phyloP scores from a whole-genome alignment of 305 asterid species.

The Salvia sclarea region DNA sequence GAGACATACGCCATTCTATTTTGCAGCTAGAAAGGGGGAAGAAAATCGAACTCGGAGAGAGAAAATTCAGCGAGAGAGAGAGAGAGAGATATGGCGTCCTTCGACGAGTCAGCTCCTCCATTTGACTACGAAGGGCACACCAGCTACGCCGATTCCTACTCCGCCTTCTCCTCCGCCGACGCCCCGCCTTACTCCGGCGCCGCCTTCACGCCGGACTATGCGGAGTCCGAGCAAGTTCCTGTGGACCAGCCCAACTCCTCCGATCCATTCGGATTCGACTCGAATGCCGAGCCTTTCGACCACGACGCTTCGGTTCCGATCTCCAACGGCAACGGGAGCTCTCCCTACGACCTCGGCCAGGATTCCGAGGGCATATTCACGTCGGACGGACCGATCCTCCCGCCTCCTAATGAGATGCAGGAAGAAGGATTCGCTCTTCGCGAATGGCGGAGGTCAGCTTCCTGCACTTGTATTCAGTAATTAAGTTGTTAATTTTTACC shows the following conservation, averaged over 20 bases:
- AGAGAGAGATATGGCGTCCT: constrained; percentile 55
- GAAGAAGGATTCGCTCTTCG: constrained; percentile 73
- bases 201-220: constrained; percentile 49
- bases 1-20: constrained; percentile 8
- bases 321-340: constrained; percentile 70
- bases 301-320: constrained; percentile 57
- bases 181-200: constrained; percentile 57
- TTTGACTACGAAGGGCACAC: constrained; percentile 63
- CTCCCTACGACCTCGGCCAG: constrained; percentile 51
- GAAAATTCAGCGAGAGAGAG: constrained; percentile 25
- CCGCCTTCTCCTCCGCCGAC: constrained; percentile 54
- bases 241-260: constrained; percentile 58
- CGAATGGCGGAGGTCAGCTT: constrained; percentile 70
- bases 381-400: constrained; percentile 63
- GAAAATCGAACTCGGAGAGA: constrained; percentile 21
- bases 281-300: constrained; percentile 53
- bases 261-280: constrained; percentile 75
- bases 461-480: neutral
- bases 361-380: constrained; percentile 74
- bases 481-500: neutral
- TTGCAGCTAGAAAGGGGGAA: constrained; percentile 19
- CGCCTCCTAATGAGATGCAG: constrained; percentile 63
- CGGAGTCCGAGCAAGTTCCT: constrained; percentile 49
- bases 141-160: constrained; percentile 48
- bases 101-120: constrained; percentile 64